Percentiles rank a stretch among this genome's conserved stretches.
Conservation (phyloP, 441 rosid species). For the Corymbia calophylla region DNA sequence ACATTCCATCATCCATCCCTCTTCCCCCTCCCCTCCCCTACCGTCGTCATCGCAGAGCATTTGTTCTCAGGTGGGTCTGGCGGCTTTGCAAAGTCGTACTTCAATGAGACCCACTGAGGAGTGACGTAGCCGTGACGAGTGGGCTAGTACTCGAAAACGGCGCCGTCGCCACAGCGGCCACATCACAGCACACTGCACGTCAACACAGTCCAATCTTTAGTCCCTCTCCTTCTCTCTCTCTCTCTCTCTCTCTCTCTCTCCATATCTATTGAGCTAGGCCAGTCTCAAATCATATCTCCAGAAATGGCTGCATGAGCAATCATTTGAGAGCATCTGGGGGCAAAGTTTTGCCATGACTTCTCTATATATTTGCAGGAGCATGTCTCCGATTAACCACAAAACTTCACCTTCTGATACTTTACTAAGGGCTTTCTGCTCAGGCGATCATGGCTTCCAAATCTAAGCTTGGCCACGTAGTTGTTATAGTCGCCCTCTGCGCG, state of each 20-base stretch:
- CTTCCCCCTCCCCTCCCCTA: background rate
- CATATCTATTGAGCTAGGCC: background rate
- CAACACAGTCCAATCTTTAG: background rate
- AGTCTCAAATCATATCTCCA: background rate
- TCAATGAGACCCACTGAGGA: background rate
- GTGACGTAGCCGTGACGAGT: background rate
- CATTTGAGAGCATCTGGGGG: constrained; percentile 16
- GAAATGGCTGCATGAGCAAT: constrained; percentile 36
- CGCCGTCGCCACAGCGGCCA: background rate
- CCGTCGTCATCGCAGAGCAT: background rate
- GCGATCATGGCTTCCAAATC: constrained; percentile 12
- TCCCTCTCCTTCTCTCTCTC: background rate
- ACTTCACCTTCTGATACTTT: background rate
- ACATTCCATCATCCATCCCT: background rate
- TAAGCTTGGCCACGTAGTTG: background rate
- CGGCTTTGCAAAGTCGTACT: background rate
- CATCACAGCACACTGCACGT: background rate
- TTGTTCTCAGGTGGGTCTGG: background rate
- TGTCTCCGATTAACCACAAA: background rate
- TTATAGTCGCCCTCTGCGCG: constrained; percentile 19
- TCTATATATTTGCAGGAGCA: background rate
- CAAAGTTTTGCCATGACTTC: constrained; percentile 20
- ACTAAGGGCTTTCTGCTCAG: too few species aligned
- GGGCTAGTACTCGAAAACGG: background rate
- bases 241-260: background rate